These are phyloP conservation scores for Candida sanyaensis DNA, from an alignment of 1,139 yeast genomes.

Conservation along the genomic window DNA sequence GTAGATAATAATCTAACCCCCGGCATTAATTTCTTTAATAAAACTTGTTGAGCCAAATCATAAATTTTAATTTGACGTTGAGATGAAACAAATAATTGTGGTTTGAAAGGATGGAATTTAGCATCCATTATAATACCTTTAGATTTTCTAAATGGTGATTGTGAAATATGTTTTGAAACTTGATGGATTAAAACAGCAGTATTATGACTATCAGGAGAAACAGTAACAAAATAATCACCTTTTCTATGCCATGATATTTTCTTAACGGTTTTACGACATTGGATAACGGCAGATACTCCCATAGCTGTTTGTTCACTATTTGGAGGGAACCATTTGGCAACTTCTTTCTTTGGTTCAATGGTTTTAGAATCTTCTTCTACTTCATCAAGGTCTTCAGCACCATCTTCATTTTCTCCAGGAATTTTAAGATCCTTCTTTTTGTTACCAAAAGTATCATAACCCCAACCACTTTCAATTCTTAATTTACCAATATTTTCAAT, in stretches of 20 bases:
- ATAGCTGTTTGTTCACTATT: conserved; percentile 57
- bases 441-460: conserved; percentile 76
- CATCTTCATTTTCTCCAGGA: conserved; percentile 41
- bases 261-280: conserved; percentile 74
- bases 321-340: conserved; percentile 87
- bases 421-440: conserved; percentile 48
- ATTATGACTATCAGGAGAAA: conserved; percentile 86
- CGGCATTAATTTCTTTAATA: conserved; percentile 83
- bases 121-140: conserved; percentile 96
- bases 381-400: conserved; percentile 24
- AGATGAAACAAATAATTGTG: conserved; percentile 90
- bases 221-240: conserved; percentile 95
- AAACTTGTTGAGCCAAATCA: conserved; percentile 82
- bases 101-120: conserved; percentile 94
- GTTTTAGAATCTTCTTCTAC: conserved; percentile 36
- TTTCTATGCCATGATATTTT: conserved; percentile 94
- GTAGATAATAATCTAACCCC: conserved; percentile 95
- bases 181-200: conserved; percentile 93
- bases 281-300: conserved; percentile 73
- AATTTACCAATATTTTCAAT: conserved; percentile 80
- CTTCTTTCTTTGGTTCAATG: conserved; percentile 52
- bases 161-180: conserved; percentile 92
- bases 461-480: conserved; percentile 89
- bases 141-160: conserved; percentile 91
- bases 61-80: conserved; percentile 90